Conservation (phyloP, 225 moss, liverwort and hornwort genomes). For the Bryum argenteum region DNA sequence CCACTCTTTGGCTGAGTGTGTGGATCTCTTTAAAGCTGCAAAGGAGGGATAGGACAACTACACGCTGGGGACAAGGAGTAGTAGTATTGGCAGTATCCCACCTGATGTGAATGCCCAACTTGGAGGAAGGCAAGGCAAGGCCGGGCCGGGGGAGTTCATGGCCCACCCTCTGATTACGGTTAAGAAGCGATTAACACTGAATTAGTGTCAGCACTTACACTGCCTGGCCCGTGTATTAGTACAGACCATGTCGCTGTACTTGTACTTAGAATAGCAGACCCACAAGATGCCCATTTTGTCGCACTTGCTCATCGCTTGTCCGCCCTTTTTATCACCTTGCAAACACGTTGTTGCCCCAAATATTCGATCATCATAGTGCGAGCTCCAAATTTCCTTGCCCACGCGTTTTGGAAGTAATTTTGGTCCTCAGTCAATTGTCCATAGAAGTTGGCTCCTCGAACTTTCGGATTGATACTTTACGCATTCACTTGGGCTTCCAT, state of each 20-base stretch:
- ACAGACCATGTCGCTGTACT: slow-evolving; percentile 22
- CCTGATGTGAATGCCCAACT: neutral
- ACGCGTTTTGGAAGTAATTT: neutral
- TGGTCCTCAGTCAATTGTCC: slow-evolving; percentile 23
- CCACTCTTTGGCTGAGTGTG: no score
- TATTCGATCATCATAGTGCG: neutral
- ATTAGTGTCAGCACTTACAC: slow-evolving; percentile 28
- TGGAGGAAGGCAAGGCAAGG: neutral
- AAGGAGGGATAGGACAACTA: no score
- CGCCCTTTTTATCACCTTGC: neutral
- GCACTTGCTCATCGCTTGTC: neutral
- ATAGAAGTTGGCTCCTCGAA: neutral
- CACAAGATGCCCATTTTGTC: slow-evolving; percentile 31
- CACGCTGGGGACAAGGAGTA: neutral
- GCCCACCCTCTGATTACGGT: neutral
- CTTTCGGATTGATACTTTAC: neutral
- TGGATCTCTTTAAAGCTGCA: no score
- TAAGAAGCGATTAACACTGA: slow-evolving; percentile 2
- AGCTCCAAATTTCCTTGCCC: slow-evolving; percentile 2
- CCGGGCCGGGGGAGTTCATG: neutral
- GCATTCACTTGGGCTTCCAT: neutral
- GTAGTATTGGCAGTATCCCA: neutral
- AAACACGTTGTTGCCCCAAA: slow-evolving; percentile 5
- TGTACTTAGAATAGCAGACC: slow-evolving; percentile 3
- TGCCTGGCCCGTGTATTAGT: slow-evolving; percentile 23